These are phyloP conservation scores for Coffea canephora DNA, from an alignment of 257 asterid genomes.

Conservation along the genomic window DNA sequence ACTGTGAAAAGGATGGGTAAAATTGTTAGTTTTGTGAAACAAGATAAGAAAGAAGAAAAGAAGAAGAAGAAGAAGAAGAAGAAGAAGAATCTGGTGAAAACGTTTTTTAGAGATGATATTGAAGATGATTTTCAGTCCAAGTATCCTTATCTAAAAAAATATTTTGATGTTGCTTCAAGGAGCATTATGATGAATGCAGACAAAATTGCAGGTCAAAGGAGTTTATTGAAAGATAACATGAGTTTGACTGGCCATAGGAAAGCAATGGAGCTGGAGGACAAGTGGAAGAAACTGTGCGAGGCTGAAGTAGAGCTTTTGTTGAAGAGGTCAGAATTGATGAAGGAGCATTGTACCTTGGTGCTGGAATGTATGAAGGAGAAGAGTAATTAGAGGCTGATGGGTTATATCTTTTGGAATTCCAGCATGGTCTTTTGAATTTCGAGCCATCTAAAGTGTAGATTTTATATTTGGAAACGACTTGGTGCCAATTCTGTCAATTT, in stretches of 20 bases:
- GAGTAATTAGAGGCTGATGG: slow-evolving; percentile 12
- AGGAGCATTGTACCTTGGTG: slow-evolving; percentile 39
- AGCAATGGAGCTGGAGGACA: slow-evolving; percentile 49
- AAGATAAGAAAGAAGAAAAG: neutral
- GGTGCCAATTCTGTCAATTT: neutral
- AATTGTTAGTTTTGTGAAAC: neutral
- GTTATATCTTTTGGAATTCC: neutral
- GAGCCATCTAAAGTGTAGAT: no score
- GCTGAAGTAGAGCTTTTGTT: slow-evolving; percentile 35
- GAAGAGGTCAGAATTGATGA: slow-evolving; percentile 40
- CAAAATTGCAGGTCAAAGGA: neutral
- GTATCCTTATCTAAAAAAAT: slow-evolving; percentile 34
- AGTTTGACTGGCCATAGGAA: slow-evolving; percentile 33
- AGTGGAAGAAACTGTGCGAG: slow-evolving; percentile 46
- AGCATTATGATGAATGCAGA: no score
- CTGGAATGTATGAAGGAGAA: slow-evolving; percentile 20
- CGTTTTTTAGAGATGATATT: slow-evolving; percentile 4
- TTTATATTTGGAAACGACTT: no score
- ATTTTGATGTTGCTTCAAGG: slow-evolving; percentile 10
- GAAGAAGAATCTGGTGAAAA: neutral
- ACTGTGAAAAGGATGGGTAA: slow-evolving; percentile 3
- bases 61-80: no score
- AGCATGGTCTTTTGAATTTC: neutral
- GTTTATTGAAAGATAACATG: slow-evolving; percentile 30
- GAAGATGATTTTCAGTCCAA: slow-evolving; percentile 27